These are phyloP conservation scores for Chenopodium formosanum DNA, from an alignment of 148 eudicot genomes.

Conservation along the genomic window DNA sequence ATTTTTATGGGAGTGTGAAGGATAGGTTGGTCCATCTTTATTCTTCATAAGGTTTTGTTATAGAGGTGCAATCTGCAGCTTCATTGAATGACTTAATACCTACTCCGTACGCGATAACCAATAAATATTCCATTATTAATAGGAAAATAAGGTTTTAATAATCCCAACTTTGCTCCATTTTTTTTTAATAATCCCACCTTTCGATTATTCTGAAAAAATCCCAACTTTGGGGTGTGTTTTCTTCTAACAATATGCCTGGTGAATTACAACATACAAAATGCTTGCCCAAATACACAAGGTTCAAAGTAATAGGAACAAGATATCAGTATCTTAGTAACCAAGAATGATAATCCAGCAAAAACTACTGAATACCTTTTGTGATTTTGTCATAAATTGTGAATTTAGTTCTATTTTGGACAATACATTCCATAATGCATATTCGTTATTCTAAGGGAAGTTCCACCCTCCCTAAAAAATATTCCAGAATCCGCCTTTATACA, in stretches of 20 bases:
- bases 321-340: too few relatives aligned
- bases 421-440: background rate
- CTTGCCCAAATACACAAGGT: too few relatives aligned
- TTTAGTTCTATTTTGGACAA: background rate
- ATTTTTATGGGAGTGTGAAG: constrained; percentile 43
- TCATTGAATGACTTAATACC: background rate
- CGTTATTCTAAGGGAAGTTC: background rate
- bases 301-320: too few relatives aligned
- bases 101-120: too few relatives aligned
- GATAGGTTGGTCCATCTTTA: constrained; percentile 33
- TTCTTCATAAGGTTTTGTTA: background rate
- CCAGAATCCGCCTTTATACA: background rate
- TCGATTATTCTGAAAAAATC: too few relatives aligned
- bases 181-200: too few relatives aligned
- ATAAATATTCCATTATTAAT: too few relatives aligned
- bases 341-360: background rate
- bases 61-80: background rate
- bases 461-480: background rate
- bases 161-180: too few relatives aligned
- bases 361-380: background rate
- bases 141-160: too few relatives aligned
- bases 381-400: background rate
- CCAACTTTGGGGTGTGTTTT: too few relatives aligned
- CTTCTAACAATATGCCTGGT: too few relatives aligned
- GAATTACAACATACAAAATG: too few relatives aligned